Conservation (phyloP, 768 basidiomycete genomes). For the Leccinellum luteum region DNA sequence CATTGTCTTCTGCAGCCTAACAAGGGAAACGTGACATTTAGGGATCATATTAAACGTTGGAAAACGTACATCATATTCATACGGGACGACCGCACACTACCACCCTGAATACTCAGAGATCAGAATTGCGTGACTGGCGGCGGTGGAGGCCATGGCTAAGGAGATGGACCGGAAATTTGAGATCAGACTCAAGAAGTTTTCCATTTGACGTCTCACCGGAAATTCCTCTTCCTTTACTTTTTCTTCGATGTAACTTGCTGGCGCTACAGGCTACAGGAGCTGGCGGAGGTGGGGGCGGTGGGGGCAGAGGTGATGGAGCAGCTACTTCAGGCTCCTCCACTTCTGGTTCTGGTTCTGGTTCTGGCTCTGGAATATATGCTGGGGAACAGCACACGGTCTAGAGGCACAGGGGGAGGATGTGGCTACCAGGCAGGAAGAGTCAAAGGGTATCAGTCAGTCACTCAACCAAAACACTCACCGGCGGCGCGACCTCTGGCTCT, state of each 20-base stretch:
- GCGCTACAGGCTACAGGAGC: slow-evolving; percentile 30
- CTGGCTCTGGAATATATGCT: slow-evolving; percentile 19
- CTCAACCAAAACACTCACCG: slow-evolving; percentile 23
- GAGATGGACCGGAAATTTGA: not conserved
- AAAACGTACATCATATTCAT: slow-evolving; percentile 68
- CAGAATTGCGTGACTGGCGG: slow-evolving; percentile 36
- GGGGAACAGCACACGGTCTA: slow-evolving; percentile 20
- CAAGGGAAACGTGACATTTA: not conserved
- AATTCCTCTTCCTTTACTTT: slow-evolving; percentile 8
- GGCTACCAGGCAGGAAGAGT: slow-evolving; percentile 12
- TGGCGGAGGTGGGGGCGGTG: too few species aligned
- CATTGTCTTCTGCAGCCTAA: slow-evolving; percentile 82
- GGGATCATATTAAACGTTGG: not conserved
- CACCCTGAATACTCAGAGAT: slow-evolving; percentile 21
- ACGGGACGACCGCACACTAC: slow-evolving; percentile 67
- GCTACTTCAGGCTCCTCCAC: slow-evolving; percentile 22
- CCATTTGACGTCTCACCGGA: slow-evolving; percentile 6
- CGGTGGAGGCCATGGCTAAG: slow-evolving; percentile 33
- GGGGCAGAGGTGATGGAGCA: too few species aligned
- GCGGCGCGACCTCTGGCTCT: slow-evolving; percentile 29
- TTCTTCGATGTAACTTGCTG: slow-evolving; percentile 1
- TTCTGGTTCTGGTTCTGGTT: slow-evolving; percentile 11
- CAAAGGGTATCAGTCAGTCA: slow-evolving; percentile 4
- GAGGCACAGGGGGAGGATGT: slow-evolving; percentile 29
- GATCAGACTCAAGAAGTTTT: not conserved